phyloP scores from a whole-genome alignment of 2,329 filamentous ascomycete genomes.

The Xylariaceae sp. region DNA sequence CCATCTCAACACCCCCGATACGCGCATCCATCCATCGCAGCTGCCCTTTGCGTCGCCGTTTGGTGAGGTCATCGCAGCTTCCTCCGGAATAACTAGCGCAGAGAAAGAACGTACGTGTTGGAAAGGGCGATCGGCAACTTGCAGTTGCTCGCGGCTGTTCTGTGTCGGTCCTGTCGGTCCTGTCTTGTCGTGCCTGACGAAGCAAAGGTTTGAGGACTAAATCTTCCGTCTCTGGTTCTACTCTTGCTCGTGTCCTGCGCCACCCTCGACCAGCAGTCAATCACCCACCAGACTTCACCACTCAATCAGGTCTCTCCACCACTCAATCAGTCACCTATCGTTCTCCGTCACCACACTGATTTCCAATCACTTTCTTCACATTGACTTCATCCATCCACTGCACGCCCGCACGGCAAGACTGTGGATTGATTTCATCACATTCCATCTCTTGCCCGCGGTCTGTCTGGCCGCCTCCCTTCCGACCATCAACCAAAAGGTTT shows the following conservation, averaged over 20 bases:
- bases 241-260: conserved; percentile 23
- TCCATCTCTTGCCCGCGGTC: conserved; percentile 4
- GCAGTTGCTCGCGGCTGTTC: conserved; percentile 23
- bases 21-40: conserved; percentile 2
- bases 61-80: conserved; percentile 1
- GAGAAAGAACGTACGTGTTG: conserved; percentile 8
- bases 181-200: conserved; percentile 28
- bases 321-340: conserved; percentile 2
- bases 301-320: background rate
- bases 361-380: conserved; percentile 18
- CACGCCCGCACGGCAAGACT: conserved; percentile 14
- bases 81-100: background rate
- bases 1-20: conserved; percentile 4
- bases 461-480: conserved; percentile 6
- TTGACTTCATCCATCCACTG: conserved; percentile 21
- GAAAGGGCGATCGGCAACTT: conserved; percentile 23
- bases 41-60: conserved; percentile 4
- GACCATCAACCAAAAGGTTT: background rate
- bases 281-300: no score
- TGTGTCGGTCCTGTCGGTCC: conserved; percentile 9
- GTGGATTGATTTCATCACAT: conserved; percentile 18
- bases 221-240: conserved; percentile 32
- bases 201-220: conserved; percentile 37
- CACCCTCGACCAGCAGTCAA: conserved; percentile 2
- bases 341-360: conserved; percentile 17